Evolutionary conservation across 306 rosid genomes (phyloP).

Genomic region (Castanopsis chinensis): DNA sequence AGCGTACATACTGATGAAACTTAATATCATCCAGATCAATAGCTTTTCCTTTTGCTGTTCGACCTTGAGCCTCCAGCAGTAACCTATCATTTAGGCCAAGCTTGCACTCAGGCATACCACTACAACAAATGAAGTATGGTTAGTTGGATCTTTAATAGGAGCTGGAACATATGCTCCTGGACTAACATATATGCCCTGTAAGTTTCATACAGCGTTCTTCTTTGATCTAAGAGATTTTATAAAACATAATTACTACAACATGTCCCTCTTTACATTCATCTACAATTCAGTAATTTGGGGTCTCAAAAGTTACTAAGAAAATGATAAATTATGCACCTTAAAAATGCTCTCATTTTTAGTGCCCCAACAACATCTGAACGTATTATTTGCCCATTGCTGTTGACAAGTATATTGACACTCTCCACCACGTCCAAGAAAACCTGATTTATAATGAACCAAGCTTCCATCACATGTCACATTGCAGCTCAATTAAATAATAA

Average conservation of each 20-base stretch:
- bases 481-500: background rate
- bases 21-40: slow-evolving; percentile 99
- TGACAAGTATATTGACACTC: slow-evolving; percentile 97
- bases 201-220: too few species aligned
- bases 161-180: background rate
- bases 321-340: background rate
- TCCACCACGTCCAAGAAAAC: slow-evolving; percentile 99
- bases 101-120: slow-evolving; percentile 99
- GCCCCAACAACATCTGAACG: slow-evolving; percentile 99
- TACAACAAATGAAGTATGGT: slow-evolving; percentile 34
- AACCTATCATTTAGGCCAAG: slow-evolving; percentile 94
- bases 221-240: too few species aligned
- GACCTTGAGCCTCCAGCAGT: slow-evolving; percentile 92
- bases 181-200: too few species aligned
- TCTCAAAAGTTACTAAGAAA: background rate
- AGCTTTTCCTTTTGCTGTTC: slow-evolving; percentile 91
- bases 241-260: background rate
- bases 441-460: slow-evolving; percentile 31
- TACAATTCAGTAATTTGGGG: too few species aligned
- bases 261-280: background rate
- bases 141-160: background rate
- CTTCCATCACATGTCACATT: background rate
- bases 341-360: slow-evolving; percentile 93
- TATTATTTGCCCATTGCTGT: slow-evolving; percentile 96
- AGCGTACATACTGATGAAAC: slow-evolving; percentile 90